Evolutionary conservation across 108 stramenopile genomes (phyloP).

Genomic region (Mediolabrus comicus): DNA sequence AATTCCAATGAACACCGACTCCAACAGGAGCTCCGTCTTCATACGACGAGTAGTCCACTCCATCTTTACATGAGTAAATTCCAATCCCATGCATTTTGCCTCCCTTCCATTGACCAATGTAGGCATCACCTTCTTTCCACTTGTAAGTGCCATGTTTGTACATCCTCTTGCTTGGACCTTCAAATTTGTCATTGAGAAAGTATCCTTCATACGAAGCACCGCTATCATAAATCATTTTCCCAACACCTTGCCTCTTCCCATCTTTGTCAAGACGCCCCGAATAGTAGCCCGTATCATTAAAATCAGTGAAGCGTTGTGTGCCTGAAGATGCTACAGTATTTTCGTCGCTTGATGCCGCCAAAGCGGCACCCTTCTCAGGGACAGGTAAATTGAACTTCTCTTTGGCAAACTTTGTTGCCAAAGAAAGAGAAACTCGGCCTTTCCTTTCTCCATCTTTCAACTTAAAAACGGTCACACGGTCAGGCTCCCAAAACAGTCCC

Average conservation of each 20-base stretch:
- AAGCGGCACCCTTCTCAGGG: neutral
- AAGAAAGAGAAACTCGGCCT: neutral
- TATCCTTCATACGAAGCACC: neutral
- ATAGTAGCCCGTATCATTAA: neutral
- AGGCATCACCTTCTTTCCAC: neutral
- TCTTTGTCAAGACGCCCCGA: neutral
- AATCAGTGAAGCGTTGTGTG: neutral
- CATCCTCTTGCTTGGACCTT: neutral
- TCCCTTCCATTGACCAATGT: slow-evolving; percentile 1
- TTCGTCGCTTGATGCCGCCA: neutral
- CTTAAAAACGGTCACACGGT: neutral
- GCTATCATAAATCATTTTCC: slow-evolving; percentile 10
- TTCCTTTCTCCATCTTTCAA: slow-evolving; percentile 11
- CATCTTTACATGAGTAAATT: neutral
- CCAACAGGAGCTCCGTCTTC: neutral
- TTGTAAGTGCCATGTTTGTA: neutral
- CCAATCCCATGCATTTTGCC: neutral
- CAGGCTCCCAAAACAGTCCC: slow-evolving; percentile 6
- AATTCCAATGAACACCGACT: neutral
- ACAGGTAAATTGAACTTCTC: slow-evolving; percentile 8
- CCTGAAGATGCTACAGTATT: neutral
- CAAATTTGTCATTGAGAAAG: neutral
- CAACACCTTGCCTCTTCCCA: neutral
- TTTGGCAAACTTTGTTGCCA: slow-evolving; percentile 1
- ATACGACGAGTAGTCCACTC: slow-evolving; percentile 4